phyloP scores from a whole-genome alignment of 2,329 filamentous ascomycete species.

The Alternaria sp. region DNA sequence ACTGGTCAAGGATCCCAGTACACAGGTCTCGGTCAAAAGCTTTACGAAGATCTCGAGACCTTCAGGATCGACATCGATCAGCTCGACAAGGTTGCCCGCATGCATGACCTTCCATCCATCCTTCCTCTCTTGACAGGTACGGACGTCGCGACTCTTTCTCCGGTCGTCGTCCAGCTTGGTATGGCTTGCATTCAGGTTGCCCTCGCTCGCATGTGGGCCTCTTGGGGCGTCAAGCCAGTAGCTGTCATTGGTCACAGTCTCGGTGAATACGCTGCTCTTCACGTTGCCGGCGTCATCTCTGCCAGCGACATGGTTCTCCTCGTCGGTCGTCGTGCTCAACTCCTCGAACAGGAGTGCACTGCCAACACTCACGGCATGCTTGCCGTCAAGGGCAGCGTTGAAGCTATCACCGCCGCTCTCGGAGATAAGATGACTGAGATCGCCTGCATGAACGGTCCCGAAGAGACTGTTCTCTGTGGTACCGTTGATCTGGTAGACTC shows the following conservation, averaged over 20 bases:
- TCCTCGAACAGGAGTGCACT: conserved; percentile 70
- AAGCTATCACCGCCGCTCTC: conserved; percentile 61
- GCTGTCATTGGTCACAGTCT: conserved; percentile 66
- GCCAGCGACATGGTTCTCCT: conserved; percentile 74
- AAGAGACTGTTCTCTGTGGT: conserved; percentile 76
- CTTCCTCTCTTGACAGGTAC: conserved; percentile 57
- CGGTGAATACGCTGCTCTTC: conserved; percentile 76
- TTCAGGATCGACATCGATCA: conserved; percentile 59
- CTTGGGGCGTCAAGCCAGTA: conserved; percentile 61
- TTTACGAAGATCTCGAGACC: conserved; percentile 56
- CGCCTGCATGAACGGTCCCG: conserved; percentile 77
- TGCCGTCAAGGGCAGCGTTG: conserved; percentile 60
- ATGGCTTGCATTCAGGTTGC: conserved; percentile 62
- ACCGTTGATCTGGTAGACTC: conserved; percentile 65
- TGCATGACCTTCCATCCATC: conserved; percentile 58
- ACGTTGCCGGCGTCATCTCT: conserved; percentile 73
- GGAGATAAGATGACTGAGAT: conserved; percentile 60
- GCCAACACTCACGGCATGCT: conserved; percentile 72
- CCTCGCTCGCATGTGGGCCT: conserved; percentile 59
- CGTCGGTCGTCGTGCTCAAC: conserved; percentile 70
- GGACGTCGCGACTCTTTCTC: conserved; percentile 58
- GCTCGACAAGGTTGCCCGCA: conserved; percentile 54
- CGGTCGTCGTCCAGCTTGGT: conserved; percentile 59
- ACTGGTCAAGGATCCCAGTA: conserved; percentile 62
- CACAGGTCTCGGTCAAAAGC: conserved; percentile 57